Evolutionary conservation across 2,329 filamentous ascomycete genomes (phyloP).

Genomic region (Pseudopyricularia cyperi): DNA sequence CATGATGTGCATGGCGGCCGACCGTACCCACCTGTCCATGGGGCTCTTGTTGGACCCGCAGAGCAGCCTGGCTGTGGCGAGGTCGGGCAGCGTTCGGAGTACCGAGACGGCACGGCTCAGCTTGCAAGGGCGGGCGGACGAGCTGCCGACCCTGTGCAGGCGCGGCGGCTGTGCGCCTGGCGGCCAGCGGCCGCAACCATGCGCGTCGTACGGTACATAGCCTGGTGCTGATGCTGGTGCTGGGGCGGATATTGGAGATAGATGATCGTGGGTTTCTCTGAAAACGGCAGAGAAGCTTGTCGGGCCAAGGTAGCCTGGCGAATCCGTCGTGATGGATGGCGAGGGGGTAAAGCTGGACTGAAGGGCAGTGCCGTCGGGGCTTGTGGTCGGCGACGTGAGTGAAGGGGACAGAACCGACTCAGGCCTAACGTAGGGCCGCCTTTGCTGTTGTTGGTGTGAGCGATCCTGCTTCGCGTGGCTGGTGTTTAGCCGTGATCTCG

Average conservation of each 20-base stretch:
- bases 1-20: neutral
- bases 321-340: neutral
- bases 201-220: neutral
- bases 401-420: neutral
- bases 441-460: neutral
- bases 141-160: neutral
- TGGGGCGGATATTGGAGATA: neutral
- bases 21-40: constrained; percentile 1
- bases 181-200: neutral
- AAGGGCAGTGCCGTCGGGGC: neutral
- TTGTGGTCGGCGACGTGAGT: neutral
- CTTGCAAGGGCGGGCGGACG: neutral
- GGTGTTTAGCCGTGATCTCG: neutral
- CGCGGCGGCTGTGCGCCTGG: neutral
- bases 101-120: neutral
- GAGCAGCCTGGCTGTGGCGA: neutral
- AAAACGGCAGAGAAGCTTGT: constrained; percentile 5
- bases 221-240: too few species aligned
- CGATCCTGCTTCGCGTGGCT: neutral
- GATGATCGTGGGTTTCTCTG: neutral
- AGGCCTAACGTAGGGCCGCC: neutral
- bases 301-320: constrained; percentile 2
- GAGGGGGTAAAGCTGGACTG: neutral
- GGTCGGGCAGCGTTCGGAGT: neutral
- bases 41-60: neutral